Percentiles rank a stretch among this genome's conserved stretches.
These are phyloP conservation scores for Penicillium simplicissimum DNA, from an alignment of 495 filamentous ascomycete genomes.

Conservation along the genomic window DNA sequence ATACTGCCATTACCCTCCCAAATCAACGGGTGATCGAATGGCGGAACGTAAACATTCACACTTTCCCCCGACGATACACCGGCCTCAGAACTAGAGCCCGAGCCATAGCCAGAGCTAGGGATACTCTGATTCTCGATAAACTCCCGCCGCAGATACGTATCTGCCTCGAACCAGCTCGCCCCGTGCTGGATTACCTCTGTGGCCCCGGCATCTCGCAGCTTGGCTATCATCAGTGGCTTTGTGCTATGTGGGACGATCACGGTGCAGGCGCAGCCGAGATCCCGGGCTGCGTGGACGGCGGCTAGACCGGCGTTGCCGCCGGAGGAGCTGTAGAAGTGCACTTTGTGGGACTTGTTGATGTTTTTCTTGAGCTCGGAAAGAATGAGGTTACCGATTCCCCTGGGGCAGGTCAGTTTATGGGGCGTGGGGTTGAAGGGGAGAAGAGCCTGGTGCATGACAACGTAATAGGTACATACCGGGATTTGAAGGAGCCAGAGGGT, in stretches of 20 bases:
- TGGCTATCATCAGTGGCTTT: slow-evolving; percentile 65
- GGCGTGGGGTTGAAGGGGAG: not conserved
- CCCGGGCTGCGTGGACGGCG: slow-evolving; percentile 71
- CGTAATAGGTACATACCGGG: slow-evolving; percentile 52
- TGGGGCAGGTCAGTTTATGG: slow-evolving; percentile 18
- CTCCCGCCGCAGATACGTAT: slow-evolving; percentile 61
- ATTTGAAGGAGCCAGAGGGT: slow-evolving; percentile 91
- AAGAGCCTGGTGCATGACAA: not conserved
- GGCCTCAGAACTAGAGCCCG: slow-evolving; percentile 19
- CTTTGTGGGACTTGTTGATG: slow-evolving; percentile 29
- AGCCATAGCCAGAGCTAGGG: not conserved
- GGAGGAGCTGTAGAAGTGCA: slow-evolving; percentile 82
- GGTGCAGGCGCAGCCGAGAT: slow-evolving; percentile 63
- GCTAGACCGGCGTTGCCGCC: slow-evolving; percentile 93
- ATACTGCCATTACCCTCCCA: slow-evolving; percentile 74
- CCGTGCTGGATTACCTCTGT: slow-evolving; percentile 69
- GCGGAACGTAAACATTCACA: slow-evolving; percentile 54
- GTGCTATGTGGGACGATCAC: slow-evolving; percentile 76
- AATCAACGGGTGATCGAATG: slow-evolving; percentile 80
- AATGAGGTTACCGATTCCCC: slow-evolving; percentile 78
- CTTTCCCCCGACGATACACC: slow-evolving; percentile 52
- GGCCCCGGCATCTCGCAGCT: slow-evolving; percentile 66
- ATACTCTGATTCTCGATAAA: slow-evolving; percentile 47
- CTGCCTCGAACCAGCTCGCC: slow-evolving; percentile 75
- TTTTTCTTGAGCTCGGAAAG: slow-evolving; percentile 47